phyloP scores from a whole-genome alignment of 2,329 filamentous ascomycete genomes.

The Paraphoma sp. region DNA sequence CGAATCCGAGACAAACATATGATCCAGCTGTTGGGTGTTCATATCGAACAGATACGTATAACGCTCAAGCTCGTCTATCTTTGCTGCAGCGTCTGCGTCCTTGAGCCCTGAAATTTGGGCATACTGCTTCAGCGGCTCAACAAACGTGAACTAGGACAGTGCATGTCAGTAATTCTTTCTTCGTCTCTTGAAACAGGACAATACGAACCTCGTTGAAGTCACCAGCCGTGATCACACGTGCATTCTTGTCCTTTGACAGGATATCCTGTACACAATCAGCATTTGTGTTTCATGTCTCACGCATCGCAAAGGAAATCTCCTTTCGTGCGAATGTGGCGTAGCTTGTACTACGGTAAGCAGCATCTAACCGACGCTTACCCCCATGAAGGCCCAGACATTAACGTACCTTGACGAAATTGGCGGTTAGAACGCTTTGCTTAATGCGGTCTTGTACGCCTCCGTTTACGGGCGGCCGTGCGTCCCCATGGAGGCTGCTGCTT shows the following conservation, averaged over 20 bases:
- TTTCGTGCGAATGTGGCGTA: slow-evolving; percentile 24
- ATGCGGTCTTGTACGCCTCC: slow-evolving; percentile 64
- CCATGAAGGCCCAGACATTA: background rate
- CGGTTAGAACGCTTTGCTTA: slow-evolving; percentile 57
- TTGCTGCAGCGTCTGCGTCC: slow-evolving; percentile 68
- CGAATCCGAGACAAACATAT: slow-evolving; percentile 69
- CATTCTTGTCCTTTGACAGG: slow-evolving; percentile 61
- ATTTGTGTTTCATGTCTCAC: background rate
- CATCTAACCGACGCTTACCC: slow-evolving; percentile 10
- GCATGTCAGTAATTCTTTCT: background rate
- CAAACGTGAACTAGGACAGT: slow-evolving; percentile 60
- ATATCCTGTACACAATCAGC: slow-evolving; percentile 52
- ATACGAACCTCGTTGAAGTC: slow-evolving; percentile 69
- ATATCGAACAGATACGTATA: slow-evolving; percentile 76
- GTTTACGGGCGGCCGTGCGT: slow-evolving; percentile 71
- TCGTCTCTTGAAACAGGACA: background rate
- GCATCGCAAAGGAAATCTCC: background rate
- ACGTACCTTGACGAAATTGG: slow-evolving; percentile 46
- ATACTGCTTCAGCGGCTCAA: slow-evolving; percentile 65
- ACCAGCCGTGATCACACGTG: slow-evolving; percentile 66
- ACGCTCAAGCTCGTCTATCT: slow-evolving; percentile 62
- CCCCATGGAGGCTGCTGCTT: slow-evolving; percentile 68
- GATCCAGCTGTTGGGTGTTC: slow-evolving; percentile 74
- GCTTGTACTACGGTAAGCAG: slow-evolving; percentile 12
- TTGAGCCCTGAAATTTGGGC: slow-evolving; percentile 60